phyloP scores from a whole-genome alignment of 768 basidiomycete species.

The Chiua virens region DNA sequence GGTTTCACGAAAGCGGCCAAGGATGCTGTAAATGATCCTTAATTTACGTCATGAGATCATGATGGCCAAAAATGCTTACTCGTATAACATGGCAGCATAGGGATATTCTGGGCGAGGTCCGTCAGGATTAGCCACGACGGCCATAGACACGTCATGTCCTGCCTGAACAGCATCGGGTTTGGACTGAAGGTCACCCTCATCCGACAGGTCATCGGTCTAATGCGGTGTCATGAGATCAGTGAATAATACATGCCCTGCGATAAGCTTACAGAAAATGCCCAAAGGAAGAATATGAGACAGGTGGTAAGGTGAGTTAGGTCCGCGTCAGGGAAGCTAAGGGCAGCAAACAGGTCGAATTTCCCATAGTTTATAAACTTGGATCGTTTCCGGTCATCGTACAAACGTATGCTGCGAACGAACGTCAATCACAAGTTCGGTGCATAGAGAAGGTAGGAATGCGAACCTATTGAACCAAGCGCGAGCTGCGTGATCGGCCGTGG shows the following conservation, averaged over 20 bases:
- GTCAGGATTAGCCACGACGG: constrained; percentile 28
- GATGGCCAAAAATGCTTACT: constrained; percentile 25
- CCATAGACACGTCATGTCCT: constrained; percentile 33
- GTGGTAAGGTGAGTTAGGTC: constrained; percentile 35
- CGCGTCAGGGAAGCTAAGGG: constrained; percentile 39
- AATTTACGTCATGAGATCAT: constrained; percentile 11
- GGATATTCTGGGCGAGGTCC: constrained; percentile 31
- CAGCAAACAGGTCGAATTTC: constrained; percentile 39
- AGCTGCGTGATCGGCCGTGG: constrained; percentile 33
- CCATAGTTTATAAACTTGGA: constrained; percentile 37
- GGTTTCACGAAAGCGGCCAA: constrained; percentile 36
- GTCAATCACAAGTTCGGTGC: not conserved
- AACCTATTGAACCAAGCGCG: constrained; percentile 37
- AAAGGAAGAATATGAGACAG: constrained; percentile 39
- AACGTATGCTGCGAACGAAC: constrained; percentile 21
- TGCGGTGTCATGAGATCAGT: constrained; percentile 1
- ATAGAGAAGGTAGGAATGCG: not conserved
- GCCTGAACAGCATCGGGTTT: constrained; percentile 36
- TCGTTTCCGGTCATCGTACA: constrained; percentile 37
- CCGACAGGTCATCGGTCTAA: constrained; percentile 38
- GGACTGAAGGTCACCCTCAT: constrained; percentile 35
- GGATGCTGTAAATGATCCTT: constrained; percentile 21
- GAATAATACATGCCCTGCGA: not conserved
- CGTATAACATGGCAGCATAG: constrained; percentile 40
- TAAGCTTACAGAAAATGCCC: constrained; percentile 37